phyloP scores from a whole-genome alignment of 2,329 filamentous ascomycete genomes.

The Moelleriella libera region DNA sequence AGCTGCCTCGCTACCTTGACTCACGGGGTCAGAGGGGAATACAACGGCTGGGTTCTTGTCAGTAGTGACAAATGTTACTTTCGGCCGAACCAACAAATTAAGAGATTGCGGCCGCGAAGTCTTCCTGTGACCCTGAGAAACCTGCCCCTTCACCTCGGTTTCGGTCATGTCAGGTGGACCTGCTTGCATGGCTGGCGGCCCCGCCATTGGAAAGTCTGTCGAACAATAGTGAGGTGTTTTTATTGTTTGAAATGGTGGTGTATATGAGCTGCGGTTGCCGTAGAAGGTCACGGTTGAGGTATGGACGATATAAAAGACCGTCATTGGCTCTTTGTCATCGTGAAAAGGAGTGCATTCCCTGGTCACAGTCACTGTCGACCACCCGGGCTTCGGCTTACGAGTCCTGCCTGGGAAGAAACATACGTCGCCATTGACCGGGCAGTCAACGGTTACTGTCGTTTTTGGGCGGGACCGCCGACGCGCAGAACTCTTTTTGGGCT shows the following conservation, averaged over 20 bases:
- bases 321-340: constrained; percentile 14
- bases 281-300: constrained; percentile 35
- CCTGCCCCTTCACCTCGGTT: too few relatives aligned
- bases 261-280: constrained; percentile 30
- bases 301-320: constrained; percentile 29
- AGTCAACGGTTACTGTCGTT: constrained; percentile 1
- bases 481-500: neutral
- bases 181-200: too few relatives aligned
- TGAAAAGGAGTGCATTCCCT: constrained; percentile 18
- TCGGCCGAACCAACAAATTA: neutral
- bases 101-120: too few relatives aligned
- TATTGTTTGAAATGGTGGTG: constrained; percentile 27
- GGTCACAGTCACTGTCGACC: constrained; percentile 5
- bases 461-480: neutral
- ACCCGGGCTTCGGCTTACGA: neutral
- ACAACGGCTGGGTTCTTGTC: constrained; percentile 41
- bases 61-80: constrained; percentile 32
- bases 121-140: too few relatives aligned
- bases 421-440: neutral
- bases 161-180: too few relatives aligned
- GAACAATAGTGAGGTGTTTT: constrained; percentile 23
- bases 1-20: constrained; percentile 20
- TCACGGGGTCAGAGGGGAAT: constrained; percentile 20
- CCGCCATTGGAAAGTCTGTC: too few relatives aligned
- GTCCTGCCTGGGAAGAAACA: neutral